These are phyloP conservation scores for Arthrobotrys iridis DNA, from an alignment of 2,329 filamentous ascomycete species.

Conservation along the genomic window DNA sequence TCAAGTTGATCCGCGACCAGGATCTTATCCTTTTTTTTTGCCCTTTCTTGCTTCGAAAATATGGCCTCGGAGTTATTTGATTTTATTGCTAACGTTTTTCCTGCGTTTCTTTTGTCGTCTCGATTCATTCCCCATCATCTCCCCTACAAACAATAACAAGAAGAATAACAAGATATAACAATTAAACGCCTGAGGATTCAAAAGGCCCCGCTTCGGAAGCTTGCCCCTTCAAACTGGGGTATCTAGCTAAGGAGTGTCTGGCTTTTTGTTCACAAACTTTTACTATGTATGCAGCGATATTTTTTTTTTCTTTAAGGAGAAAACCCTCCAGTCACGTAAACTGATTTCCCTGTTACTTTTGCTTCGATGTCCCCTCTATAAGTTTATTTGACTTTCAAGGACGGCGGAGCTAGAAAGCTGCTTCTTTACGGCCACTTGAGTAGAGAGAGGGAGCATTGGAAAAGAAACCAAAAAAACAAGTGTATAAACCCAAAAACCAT, in stretches of 20 bases:
- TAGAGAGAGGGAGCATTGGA: not conserved
- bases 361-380: not conserved
- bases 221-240: no score
- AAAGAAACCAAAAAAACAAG: not conserved
- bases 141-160: slow-evolving; percentile 15
- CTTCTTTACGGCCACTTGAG: not conserved
- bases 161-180: not conserved
- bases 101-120: slow-evolving; percentile 11
- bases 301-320: not conserved
- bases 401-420: not conserved
- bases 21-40: slow-evolving; percentile 35
- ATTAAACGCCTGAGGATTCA: not conserved
- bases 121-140: not conserved
- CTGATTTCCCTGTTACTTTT: not conserved
- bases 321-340: not conserved
- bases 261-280: not conserved
- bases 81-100: slow-evolving; percentile 13
- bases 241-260: not conserved
- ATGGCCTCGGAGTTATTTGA: slow-evolving; percentile 52
- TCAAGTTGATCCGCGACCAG: slow-evolving; percentile 36
- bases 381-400: not conserved
- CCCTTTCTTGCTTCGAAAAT: slow-evolving; percentile 27
- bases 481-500: not conserved
- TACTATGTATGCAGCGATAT: slow-evolving; percentile 9
- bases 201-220: no score